A percentile compares a stretch with the other conserved stretches of the same genome.
These are phyloP conservation scores for Exophiala phaeomuriformis DNA, from an alignment of 2,329 filamentous ascomycete species.

Conservation along the genomic window DNA sequence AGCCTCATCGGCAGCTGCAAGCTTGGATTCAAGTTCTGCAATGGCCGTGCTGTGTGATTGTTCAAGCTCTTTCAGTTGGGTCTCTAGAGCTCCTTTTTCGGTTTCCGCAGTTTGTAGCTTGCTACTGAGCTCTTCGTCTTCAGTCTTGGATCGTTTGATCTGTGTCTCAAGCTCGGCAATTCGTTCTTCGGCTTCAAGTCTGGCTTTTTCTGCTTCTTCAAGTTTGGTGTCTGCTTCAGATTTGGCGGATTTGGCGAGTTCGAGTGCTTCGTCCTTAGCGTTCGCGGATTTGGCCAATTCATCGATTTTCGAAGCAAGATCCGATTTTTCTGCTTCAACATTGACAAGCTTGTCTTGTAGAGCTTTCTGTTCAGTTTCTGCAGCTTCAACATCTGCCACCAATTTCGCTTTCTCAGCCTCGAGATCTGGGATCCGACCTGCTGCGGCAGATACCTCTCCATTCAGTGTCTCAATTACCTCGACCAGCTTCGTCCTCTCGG, in stretches of 20 bases:
- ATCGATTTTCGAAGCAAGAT: conserved; percentile 3
- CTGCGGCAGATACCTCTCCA: not conserved
- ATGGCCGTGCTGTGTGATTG: conserved; percentile 2
- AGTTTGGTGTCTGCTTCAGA: conserved; percentile 10
- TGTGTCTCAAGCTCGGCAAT: not conserved
- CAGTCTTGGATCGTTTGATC: conserved; percentile 1
- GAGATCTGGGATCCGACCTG: conserved; percentile 1
- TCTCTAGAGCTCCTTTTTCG: conserved; percentile 4
- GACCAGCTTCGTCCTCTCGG: conserved; percentile 7
- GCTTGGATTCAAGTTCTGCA: not conserved
- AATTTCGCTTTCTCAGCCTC: conserved; percentile 14
- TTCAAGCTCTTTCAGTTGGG: conserved; percentile 1
- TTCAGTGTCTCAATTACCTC: conserved; percentile 11
- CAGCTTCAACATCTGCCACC: conserved; percentile 6
- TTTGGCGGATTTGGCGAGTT: conserved; percentile 1
- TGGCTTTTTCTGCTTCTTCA: conserved; percentile 3
- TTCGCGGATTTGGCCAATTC: conserved; percentile 1
- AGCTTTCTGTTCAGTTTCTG: not conserved
- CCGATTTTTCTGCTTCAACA: conserved; percentile 10
- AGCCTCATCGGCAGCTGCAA: not conserved
- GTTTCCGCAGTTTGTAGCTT: conserved; percentile 3
- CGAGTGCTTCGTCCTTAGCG: not conserved
- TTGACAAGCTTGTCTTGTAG: conserved; percentile 5
- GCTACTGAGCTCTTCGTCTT: conserved; percentile 5
- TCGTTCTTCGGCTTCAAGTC: not conserved